These are phyloP conservation scores for Eremothecium cymbalariae DNA, from an alignment of 1,139 yeast genomes.

Conservation along the genomic window DNA sequence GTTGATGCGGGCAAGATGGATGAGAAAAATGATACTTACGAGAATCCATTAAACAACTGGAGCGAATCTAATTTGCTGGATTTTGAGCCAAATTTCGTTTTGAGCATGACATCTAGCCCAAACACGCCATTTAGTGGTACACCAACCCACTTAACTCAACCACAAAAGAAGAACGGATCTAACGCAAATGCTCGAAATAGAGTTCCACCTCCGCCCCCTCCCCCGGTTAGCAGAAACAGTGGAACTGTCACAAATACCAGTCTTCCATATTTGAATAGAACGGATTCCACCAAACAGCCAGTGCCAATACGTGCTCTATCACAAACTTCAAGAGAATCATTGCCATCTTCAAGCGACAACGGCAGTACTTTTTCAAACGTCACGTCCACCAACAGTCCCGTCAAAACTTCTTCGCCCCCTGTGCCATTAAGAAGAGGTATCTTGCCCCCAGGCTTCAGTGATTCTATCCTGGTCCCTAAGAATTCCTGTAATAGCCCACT, in stretches of 20 bases:
- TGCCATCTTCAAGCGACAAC: too few relatives aligned
- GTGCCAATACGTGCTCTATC: neutral
- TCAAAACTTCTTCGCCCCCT: slow-evolving; percentile 19
- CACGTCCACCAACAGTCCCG: slow-evolving; percentile 7
- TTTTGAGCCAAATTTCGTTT: slow-evolving; percentile 11
- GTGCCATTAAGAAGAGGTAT: slow-evolving; percentile 25
- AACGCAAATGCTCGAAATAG: neutral
- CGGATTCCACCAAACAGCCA: neutral
- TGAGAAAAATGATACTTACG: slow-evolving; percentile 29
- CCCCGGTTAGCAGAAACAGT: neutral
- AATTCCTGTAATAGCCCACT: slow-evolving; percentile 12
- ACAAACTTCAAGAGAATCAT: too few relatives aligned
- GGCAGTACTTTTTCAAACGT: neutral
- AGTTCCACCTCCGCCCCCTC: slow-evolving; percentile 5
- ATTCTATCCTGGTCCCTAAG: slow-evolving; percentile 24
- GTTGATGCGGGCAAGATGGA: slow-evolving; percentile 24
- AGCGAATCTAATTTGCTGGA: slow-evolving; percentile 13
- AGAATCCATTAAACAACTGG: slow-evolving; percentile 11
- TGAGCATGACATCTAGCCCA: slow-evolving; percentile 6
- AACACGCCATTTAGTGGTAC: neutral
- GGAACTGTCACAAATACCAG: too few relatives aligned
- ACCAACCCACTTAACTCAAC: neutral
- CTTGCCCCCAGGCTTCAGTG: slow-evolving; percentile 29
- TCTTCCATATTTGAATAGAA: neutral
- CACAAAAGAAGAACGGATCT: neutral